Evolutionary conservation across 2,329 filamentous ascomycete genomes (phyloP).

Genomic region (Bipolaris bicolor): DNA sequence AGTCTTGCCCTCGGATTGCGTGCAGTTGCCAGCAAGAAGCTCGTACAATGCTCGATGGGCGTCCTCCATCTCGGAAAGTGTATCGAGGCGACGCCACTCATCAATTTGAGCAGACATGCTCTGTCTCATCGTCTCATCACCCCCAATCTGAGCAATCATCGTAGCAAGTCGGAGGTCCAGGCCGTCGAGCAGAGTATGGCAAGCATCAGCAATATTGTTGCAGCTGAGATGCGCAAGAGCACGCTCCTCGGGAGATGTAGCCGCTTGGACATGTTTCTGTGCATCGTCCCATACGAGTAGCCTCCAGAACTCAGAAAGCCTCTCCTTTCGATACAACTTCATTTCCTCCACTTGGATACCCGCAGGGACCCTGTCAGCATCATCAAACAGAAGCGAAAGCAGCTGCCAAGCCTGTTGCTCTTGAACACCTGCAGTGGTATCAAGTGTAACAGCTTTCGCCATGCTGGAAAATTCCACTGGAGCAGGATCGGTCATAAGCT

Average conservation of each 20-base stretch:
- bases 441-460: constrained; percentile 50
- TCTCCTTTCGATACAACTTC: constrained; percentile 58
- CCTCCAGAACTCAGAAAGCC: constrained; percentile 71
- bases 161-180: constrained; percentile 85
- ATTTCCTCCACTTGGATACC: constrained; percentile 54
- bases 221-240: constrained; percentile 80
- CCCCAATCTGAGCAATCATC: constrained; percentile 82
- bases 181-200: constrained; percentile 75
- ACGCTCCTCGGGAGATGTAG: constrained; percentile 75
- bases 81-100: constrained; percentile 81
- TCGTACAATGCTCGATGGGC: constrained; percentile 87
- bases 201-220: constrained; percentile 81
- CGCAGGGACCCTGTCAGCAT: constrained; percentile 44
- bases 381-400: constrained; percentile 84
- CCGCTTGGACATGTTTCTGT: constrained; percentile 59
- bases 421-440: constrained; percentile 54
- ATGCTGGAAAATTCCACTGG: constrained; percentile 62
- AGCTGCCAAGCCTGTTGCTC: constrained; percentile 85
- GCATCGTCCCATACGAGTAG: constrained; percentile 49
- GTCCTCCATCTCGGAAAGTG: constrained; percentile 85
- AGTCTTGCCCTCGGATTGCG: constrained; percentile 78
- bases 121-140: constrained; percentile 69
- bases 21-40: constrained; percentile 85
- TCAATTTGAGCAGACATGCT: constrained; percentile 82
- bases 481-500: constrained; percentile 53